Base-by-base conservation (phyloP, 106 monocot genomes). In the Dendrobium chrysotoxum region DNA sequence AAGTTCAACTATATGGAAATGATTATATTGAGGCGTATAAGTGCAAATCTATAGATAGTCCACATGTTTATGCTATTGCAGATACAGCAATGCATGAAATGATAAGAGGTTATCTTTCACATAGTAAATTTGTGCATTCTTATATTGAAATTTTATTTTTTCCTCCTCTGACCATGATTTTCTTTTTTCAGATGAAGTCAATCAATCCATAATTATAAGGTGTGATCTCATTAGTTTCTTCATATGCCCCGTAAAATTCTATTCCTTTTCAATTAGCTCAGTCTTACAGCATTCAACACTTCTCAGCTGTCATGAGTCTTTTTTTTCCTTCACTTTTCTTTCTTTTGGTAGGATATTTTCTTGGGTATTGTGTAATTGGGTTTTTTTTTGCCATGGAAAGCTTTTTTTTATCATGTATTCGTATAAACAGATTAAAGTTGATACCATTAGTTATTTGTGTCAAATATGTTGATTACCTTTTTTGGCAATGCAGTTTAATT, bases 181-280 rank as follows among this genome's bases (percentile, higher is more conserved):
- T 79, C 10, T 80, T 75, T 79, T 84, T 92, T 84, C 97, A 98
- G 97, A 94, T 87, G 94, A 98, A 86, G 89, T 98, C 15, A 98
- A 94, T 79, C 97, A 98, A 72, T 98, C 97, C 44, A 92, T 98
- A 75, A 95, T 98, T 80, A 94, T 98, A 91, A 98, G 97, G 97
- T 98, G 73, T 5, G 86, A 85, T 75, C 15, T 30, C 20, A 13
- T 71, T 53, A 68, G 28, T 40, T 78, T 47, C 31, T n/a, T 55
- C 4, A 55, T 44, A 75, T 40, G 7, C 7, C 12, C 23, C 2
- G 2, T 17, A 28, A 31, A 13, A 31, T n/a, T 68, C 8, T 70
- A 30, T 70, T 70, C 4, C 4, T 28, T 40, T 40, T 74, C 12
- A 2, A 5, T 40, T 41, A 39, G 7, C 38, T 11, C 21, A 40